Conservation (phyloP, 2,329 filamentous ascomycete genomes). For the Aaosphaeria arxii region DNA sequence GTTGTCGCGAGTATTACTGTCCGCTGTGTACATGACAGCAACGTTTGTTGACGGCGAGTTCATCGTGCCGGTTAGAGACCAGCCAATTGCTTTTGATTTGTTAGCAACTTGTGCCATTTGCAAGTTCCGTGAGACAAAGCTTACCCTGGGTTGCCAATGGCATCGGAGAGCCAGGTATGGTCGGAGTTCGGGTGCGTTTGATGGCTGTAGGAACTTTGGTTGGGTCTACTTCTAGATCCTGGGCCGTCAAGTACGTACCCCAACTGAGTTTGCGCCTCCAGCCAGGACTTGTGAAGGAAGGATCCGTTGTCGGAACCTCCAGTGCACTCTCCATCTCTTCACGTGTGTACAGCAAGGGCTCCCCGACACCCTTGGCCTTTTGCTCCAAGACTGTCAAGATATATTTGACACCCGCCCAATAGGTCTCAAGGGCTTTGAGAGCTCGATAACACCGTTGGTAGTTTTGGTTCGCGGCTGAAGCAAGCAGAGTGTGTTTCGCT, state of each 20-base stretch:
- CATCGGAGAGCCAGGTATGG: slow-evolving; percentile 44
- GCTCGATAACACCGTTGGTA: slow-evolving; percentile 86
- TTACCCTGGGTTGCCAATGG: slow-evolving; percentile 53
- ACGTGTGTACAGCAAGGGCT: slow-evolving; percentile 62
- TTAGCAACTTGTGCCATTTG: too few species aligned
- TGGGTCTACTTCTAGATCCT: slow-evolving; percentile 22
- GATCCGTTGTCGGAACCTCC: slow-evolving; percentile 51
- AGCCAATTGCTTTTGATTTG: slow-evolving; percentile 61
- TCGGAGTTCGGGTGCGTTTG: slow-evolving; percentile 22
- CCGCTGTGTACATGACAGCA: slow-evolving; percentile 72
- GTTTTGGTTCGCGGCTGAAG: slow-evolving; percentile 79
- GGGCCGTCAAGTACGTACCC: slow-evolving; percentile 40
- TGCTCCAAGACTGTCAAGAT: slow-evolving; percentile 84
- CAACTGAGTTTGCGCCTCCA: slow-evolving; percentile 49
- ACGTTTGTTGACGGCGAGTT: slow-evolving; percentile 82
- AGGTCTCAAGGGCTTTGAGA: slow-evolving; percentile 73
- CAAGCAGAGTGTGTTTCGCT: slow-evolving; percentile 70
- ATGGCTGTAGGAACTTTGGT: slow-evolving; percentile 24
- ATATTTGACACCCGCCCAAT: slow-evolving; percentile 85
- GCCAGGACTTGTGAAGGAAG: slow-evolving; percentile 49
- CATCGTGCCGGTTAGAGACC: slow-evolving; percentile 83
- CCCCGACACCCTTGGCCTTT: slow-evolving; percentile 81
- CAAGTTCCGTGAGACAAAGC: background rate
- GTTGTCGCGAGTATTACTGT: slow-evolving; percentile 22
- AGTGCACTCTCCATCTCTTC: slow-evolving; percentile 77